phyloP scores from a whole-genome alignment of 2,329 filamentous ascomycete genomes.

The Hyphodiscus sp. region DNA sequence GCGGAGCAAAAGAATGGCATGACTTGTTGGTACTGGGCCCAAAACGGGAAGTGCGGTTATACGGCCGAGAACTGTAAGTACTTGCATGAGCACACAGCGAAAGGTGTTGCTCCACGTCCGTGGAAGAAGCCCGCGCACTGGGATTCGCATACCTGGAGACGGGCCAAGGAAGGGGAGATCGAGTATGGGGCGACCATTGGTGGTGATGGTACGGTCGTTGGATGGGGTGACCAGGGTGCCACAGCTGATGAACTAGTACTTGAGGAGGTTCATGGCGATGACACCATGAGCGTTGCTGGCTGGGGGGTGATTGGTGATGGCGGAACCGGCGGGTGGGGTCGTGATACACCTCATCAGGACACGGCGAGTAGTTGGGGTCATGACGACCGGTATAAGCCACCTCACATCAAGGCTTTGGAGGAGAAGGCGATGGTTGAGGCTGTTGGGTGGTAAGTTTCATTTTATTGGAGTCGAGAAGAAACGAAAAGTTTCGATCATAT shows the following conservation, averaged over 20 bases:
- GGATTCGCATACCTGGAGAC: neutral
- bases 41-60: constrained; percentile 7
- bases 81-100: constrained; percentile 8
- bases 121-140: neutral
- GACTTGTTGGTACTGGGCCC: constrained; percentile 21
- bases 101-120: neutral
- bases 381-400: constrained; percentile 12
- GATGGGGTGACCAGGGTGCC: constrained; percentile 1
- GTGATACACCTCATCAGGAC: neutral
- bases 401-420: constrained; percentile 16
- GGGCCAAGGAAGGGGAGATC: neutral
- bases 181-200: neutral
- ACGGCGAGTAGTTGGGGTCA: neutral
- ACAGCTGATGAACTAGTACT: constrained; percentile 1
- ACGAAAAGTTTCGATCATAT: neutral
- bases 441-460: constrained; percentile 7
- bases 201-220: neutral
- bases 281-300: neutral
- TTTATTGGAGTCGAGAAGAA: neutral
- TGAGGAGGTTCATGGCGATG: neutral
- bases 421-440: constrained; percentile 4
- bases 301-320: neutral
- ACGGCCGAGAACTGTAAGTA: constrained; percentile 12
- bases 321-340: neutral
- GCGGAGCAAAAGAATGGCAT: neutral